These are phyloP conservation scores for Anacardium occidentale DNA, from an alignment of 345 rosid species.

Conservation along the genomic window DNA sequence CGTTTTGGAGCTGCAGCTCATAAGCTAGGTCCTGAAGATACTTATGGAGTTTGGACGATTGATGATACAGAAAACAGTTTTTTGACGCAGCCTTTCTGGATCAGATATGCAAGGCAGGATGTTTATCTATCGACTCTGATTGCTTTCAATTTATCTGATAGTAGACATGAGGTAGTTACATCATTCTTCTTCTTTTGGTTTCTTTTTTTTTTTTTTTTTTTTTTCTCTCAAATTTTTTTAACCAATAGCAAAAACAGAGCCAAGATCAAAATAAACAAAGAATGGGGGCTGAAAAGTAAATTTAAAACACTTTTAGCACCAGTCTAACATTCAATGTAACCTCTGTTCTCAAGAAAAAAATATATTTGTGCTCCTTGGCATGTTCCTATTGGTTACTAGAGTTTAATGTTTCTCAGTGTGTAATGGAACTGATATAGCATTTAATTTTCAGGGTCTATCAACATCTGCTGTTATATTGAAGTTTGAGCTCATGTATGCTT, in stretches of 20 bases:
- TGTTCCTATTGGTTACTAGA: background rate
- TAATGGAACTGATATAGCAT: constrained; percentile 3
- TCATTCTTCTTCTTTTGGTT: background rate
- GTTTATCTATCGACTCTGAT: constrained; percentile 39
- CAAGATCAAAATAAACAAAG: background rate
- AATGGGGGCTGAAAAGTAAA: background rate
- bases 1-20: constrained; percentile 30
- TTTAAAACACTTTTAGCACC: background rate
- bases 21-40: constrained; percentile 31
- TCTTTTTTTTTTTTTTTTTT: no score
- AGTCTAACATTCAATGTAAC: background rate
- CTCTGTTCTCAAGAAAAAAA: background rate
- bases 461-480: constrained; percentile 81
- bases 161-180: constrained; percentile 31
- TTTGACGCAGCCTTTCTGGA: constrained; percentile 43
- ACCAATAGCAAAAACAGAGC: no score
- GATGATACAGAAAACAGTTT: constrained; percentile 47
- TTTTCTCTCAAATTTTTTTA: no score
- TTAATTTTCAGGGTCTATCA: constrained; percentile 49
- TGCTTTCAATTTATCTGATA: constrained; percentile 33
- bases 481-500: constrained; percentile 90
- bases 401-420: constrained; percentile 1
- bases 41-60: constrained; percentile 42
- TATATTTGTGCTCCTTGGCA: constrained; percentile 2
- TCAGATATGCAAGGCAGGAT: constrained; percentile 50